A percentile compares a stretch with the other conserved stretches of the same genome.
Conservation (phyloP, 2,329 filamentous ascomycete genomes). For the Colletotrichum sp. region DNA sequence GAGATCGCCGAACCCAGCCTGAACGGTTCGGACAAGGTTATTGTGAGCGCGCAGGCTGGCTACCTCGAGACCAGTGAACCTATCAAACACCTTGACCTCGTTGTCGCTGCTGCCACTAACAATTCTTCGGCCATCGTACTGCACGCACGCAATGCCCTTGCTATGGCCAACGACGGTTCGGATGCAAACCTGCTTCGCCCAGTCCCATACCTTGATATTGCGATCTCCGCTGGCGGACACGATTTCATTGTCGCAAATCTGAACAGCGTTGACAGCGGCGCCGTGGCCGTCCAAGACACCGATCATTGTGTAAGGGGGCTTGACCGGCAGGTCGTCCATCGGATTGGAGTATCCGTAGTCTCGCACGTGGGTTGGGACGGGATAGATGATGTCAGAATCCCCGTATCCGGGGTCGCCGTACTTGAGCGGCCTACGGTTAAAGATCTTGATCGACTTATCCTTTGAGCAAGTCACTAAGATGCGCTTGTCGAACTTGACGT, state of each 20-base stretch:
- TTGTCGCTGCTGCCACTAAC: conserved; percentile 97
- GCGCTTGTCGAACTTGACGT: conserved; percentile 88
- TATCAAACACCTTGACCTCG: conserved; percentile 94
- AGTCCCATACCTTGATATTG: conserved; percentile 93
- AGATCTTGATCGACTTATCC: conserved; percentile 95
- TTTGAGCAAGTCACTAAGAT: conserved; percentile 97
- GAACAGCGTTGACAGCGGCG: conserved; percentile 95
- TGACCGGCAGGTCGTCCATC: conserved; percentile 55
- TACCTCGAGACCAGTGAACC: conserved; percentile 83
- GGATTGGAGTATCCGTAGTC: conserved; percentile 56
- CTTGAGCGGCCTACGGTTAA: conserved; percentile 77
- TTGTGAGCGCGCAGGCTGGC: conserved; percentile 83
- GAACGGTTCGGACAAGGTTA: conserved; percentile 89
- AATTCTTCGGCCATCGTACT: conserved; percentile 92
- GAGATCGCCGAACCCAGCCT: conserved; percentile 91
- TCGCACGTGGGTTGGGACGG: conserved; percentile 56
- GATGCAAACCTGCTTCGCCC: conserved; percentile 76
- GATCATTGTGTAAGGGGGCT: conserved; percentile 75
- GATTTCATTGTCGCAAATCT: conserved; percentile 83
- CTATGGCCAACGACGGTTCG: conserved; percentile 85
- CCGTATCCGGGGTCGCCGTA: conserved; percentile 64
- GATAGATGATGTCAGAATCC: conserved; percentile 46
- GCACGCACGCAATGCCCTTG: conserved; percentile 97
- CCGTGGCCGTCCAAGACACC: conserved; percentile 82
- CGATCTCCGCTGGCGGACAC: conserved; percentile 96